Base-by-base conservation (phyloP, 2,329 filamentous ascomycete genomes). In the Hypocreales sp. region DNA sequence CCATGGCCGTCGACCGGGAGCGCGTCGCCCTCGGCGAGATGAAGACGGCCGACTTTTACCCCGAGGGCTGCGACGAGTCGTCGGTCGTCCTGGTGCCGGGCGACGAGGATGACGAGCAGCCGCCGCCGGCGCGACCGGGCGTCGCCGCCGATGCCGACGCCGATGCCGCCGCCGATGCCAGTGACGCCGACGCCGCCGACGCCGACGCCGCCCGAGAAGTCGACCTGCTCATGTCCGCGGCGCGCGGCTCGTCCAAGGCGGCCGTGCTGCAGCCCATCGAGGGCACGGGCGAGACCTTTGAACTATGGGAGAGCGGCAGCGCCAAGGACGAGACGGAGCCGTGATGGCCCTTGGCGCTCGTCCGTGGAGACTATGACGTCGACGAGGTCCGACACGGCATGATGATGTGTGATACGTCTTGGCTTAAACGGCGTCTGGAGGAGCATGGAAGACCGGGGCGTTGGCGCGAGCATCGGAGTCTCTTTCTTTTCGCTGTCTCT, bases 221-320 rank as follows among this genome's bases (percentile, higher is more conserved):
- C 18, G 53, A 56, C 20, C 37, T 35, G 15, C 47, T 60, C 28
- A 56, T 56, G 41, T 51, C 50, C 38, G 44, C 40, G 11, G 42
- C 51, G 12, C 47, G 52, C 18, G 42, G 48, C 1, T 50, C 55
- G 5, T 48, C 53, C 15, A 52, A 56, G 27, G 63, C 64, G 3
- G 56, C 61, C 2, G 41, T 66, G 3, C 48, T 74, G 10, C 48
- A 64, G 29, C 62, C 67, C 1, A 57, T 75, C 5, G 67, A 74
- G 28, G 70, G 65, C 25, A 64, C 67, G 0, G 67, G 62, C 22
- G 67, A 72, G 39, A 61, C 52, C 44, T 71, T 80, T 40, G 72
- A 78, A 40, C 60, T 81, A 11, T 80, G 75, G 74, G 76, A 80
- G 49, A 79, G 73, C 42, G 64, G 61, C 15, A 79, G 72, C 47